These are phyloP conservation scores for Penicillium sp. DNA, from an alignment of 2,329 filamentous ascomycete genomes.

Conservation along the genomic window DNA sequence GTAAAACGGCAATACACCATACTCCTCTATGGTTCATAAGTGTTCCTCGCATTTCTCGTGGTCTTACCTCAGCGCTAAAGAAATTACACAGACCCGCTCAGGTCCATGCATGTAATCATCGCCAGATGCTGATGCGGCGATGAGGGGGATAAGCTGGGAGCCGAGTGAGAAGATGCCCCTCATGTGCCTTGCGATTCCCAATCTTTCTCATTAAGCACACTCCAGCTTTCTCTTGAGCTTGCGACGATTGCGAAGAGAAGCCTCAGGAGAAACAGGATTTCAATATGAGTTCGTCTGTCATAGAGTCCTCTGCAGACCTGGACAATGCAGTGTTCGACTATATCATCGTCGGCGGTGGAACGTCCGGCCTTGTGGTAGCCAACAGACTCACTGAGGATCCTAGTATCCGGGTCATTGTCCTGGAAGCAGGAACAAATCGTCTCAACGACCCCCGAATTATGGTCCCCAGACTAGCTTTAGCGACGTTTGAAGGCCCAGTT, in stretches of 20 bases:
- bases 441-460: background rate
- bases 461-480: background rate
- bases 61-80: background rate
- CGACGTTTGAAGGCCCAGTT: background rate
- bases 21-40: background rate
- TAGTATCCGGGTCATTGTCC: background rate
- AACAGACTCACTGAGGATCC: background rate
- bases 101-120: background rate
- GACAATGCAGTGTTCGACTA: background rate
- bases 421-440: too few species aligned
- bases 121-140: background rate
- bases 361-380: background rate
- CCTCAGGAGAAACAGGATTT: too few species aligned
- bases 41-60: background rate
- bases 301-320: background rate
- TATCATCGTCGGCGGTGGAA: background rate
- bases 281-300: background rate
- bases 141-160: background rate
- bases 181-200: background rate
- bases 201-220: background rate
- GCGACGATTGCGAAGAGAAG: background rate
- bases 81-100: background rate
- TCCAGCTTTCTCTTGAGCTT: background rate
- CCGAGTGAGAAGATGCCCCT: background rate
- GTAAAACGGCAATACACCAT: background rate